Conservation (phyloP, 192 early-diverging fungal species). For the Backusella psychrophila region DNA sequence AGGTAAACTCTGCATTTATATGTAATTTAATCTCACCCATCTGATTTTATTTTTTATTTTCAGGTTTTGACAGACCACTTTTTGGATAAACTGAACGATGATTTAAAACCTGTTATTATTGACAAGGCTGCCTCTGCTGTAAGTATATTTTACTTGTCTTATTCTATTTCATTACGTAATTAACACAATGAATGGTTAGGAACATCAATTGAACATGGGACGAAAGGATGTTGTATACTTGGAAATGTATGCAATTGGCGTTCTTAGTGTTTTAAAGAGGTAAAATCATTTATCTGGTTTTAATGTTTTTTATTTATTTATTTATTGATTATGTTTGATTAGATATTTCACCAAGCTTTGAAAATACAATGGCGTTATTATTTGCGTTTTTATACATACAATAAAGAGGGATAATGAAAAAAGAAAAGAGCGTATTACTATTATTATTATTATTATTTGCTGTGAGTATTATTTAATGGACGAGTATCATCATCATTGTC, state of each 20-base stretch:
- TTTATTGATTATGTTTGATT: neutral
- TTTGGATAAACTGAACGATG: conserved; percentile 63
- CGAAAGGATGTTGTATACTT: conserved; percentile 94
- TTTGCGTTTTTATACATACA: neutral
- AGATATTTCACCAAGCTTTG: neutral
- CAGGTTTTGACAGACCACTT: conserved; percentile 73
- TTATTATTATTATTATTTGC: neutral
- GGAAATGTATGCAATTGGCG: conserved; percentile 89
- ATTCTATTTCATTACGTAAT: neutral
- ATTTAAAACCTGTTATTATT: conserved; percentile 65
- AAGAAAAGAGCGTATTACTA: neutral
- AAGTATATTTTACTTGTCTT: conserved; percentile 4
- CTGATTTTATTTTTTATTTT: too few relatives aligned
- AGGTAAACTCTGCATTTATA: conserved; percentile 36
- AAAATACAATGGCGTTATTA: neutral
- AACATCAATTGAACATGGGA: conserved; percentile 83
- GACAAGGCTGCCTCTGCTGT: conserved; percentile 78
- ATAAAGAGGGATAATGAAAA: neutral
- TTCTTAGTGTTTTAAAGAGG: conserved; percentile 91
- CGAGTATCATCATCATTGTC: neutral
- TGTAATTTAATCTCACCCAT: too few relatives aligned
- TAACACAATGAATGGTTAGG: conserved; percentile 30
- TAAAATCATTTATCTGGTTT: conserved; percentile 30
- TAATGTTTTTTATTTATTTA: neutral
- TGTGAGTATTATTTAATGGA: neutral